Evolutionary conservation across 2,329 filamentous ascomycete species (phyloP), one percentile per base, ranked within the genome.

Genomic region (Westerdykella ornata): DNA sequence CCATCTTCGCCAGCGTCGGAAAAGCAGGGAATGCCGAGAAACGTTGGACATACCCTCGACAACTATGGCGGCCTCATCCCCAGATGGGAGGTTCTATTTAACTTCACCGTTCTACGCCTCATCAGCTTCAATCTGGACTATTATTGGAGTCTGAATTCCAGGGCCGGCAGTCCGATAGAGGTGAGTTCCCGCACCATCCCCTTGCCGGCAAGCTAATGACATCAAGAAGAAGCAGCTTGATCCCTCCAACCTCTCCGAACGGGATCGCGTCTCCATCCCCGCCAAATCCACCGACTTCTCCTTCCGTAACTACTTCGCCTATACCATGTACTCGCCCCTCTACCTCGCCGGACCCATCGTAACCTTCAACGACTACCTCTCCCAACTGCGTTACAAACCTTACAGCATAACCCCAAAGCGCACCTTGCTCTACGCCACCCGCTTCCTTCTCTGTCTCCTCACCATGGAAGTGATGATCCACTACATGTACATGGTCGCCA

Each of bases 91-190:
- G 82, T 98, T n/a, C 75, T 96, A 4, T 98, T 98, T 75, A 98
- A 98, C 59, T 80, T 98, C 47, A 96, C 90, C 3, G 83, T 97
- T 18, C 71, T 98, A 42, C 82, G 92, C 4, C 73, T 97, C 36
- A 88, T 98, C 56, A 96, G 90, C 63, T 98, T 95, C 75, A 97
- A 97, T 64, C 68, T 98, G 60, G 92, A 98, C 67, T 89, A 94
- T 63, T 90, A 94, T 64, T 98, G 92, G 90, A 92, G 86, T 55
- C 66, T 85, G 2, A 80, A 85, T 49, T 74, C 78, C 44, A 70
- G 72, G 17, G 69, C 76, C 19, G 47, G 45, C 20, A 89, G 80
- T 56, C 75, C 84, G 7, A 66, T 95, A 32, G 90, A 97, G 82
- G 92, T 97, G 78, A 63, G 78, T 68, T 29, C 14, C 18, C 17